Percentiles rank a stretch among this genome's conserved stretches.
phyloP scores from a whole-genome alignment of 2,329 filamentous ascomycete species.

The Fusarium oxysporum region DNA sequence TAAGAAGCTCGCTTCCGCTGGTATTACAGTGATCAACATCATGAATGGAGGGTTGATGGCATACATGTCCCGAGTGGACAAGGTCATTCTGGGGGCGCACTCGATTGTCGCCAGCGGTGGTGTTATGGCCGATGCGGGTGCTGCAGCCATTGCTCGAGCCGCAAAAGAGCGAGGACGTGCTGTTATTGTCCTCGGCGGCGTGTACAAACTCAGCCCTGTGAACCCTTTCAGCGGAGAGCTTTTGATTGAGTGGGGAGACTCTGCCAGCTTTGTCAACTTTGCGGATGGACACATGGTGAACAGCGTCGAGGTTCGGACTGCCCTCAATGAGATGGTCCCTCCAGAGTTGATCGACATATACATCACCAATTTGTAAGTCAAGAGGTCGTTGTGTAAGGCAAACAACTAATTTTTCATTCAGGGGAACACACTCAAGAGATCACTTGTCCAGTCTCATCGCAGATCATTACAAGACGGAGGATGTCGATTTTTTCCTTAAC shows the following conservation, averaged over 20 bases:
- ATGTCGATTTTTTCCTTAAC: conserved; percentile 70
- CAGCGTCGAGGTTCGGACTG: conserved; percentile 80
- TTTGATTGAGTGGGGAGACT: conserved; percentile 87
- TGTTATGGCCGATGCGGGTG: conserved; percentile 86
- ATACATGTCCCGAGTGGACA: conserved; percentile 95
- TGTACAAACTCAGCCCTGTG: conserved; percentile 94
- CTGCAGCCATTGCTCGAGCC: conserved; percentile 83
- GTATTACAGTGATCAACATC: conserved; percentile 85
- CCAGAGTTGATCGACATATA: conserved; percentile 82
- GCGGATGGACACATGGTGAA: conserved; percentile 84
- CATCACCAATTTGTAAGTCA: conserved; percentile 78
- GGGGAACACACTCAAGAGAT: conserved; percentile 75
- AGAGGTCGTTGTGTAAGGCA: background rate
- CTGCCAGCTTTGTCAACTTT: conserved; percentile 80
- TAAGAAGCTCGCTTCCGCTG: conserved; percentile 81
- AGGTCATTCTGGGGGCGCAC: conserved; percentile 90
- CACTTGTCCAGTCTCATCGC: conserved; percentile 79
- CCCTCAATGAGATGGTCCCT: conserved; percentile 84
- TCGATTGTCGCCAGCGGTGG: conserved; percentile 90
- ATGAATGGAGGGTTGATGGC: conserved; percentile 89
- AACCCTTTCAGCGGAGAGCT: conserved; percentile 86
- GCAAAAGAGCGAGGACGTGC: conserved; percentile 85
- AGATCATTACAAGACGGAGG: conserved; percentile 81
- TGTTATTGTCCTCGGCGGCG: conserved; percentile 88
- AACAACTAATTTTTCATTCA: conserved; percentile 44